Evolutionary conservation across 2,329 filamentous ascomycete genomes (phyloP).

Genomic region (Dactylellina haptotyla): DNA sequence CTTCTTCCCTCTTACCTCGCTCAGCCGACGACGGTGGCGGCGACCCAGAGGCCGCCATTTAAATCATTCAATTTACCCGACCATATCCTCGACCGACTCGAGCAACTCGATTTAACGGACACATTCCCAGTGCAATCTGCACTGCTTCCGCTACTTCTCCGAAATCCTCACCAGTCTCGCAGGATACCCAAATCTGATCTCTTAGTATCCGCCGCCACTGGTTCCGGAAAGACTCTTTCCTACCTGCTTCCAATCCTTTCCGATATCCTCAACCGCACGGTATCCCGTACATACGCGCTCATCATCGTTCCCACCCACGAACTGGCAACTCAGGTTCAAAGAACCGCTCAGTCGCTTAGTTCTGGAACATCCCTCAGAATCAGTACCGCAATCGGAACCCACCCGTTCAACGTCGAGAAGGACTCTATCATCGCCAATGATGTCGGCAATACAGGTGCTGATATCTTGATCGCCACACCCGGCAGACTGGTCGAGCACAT

Average conservation of each 20-base stretch:
- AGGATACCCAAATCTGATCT: slow-evolving; percentile 74
- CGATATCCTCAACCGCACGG: slow-evolving; percentile 72
- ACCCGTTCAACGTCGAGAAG: slow-evolving; percentile 75
- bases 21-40: slow-evolving; percentile 55
- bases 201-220: slow-evolving; percentile 90
- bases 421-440: slow-evolving; percentile 67
- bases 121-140: slow-evolving; percentile 84
- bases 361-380: slow-evolving; percentile 78
- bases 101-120: slow-evolving; percentile 73
- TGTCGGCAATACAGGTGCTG: slow-evolving; percentile 69
- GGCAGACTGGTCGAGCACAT: slow-evolving; percentile 92
- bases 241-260: slow-evolving; percentile 88
- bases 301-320: slow-evolving; percentile 92
- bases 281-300: slow-evolving; percentile 77
- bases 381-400: slow-evolving; percentile 83
- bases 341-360: slow-evolving; percentile 79
- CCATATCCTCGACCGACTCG: slow-evolving; percentile 63
- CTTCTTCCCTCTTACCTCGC: slow-evolving; percentile 57
- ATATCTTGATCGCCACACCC: slow-evolving; percentile 90
- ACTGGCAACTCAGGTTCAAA: slow-evolving; percentile 84
- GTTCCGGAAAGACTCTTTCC: slow-evolving; percentile 92
- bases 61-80: slow-evolving; percentile 50
- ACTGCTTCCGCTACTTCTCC: slow-evolving; percentile 81
- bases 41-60: slow-evolving; percentile 55
- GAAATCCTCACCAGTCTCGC: not conserved